Base-by-base conservation (phyloP, 768 basidiomycete genomes). In the Kwoniella dendrophila region DNA sequence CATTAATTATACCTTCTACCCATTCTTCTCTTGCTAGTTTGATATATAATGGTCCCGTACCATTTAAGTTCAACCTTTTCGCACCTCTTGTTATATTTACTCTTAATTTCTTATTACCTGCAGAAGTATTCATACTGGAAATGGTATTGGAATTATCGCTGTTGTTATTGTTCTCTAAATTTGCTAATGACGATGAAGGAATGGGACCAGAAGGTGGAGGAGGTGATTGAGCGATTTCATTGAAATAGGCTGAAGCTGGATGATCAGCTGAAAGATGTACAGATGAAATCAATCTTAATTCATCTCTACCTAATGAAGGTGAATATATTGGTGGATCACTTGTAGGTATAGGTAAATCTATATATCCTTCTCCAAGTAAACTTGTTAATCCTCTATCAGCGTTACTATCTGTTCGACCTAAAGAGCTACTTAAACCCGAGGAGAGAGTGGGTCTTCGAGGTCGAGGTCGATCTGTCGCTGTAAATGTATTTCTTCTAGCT, bases 201-300 rank as follows among this genome's bases (percentile, higher is more conserved):
- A n/a, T 18, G 22, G 49, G 41, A 3, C 38, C 53, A 27, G 49
- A 29, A 22, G 57, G 36, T 24, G 50, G 59, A 38, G 63, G 49
- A 7, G 63, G 57, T 11, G 66, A 40, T 20, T 36, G 40, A 4
- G 67, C 59, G 29, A 72, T 59, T 5, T 63, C 66, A 30, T 64
- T 64, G 43, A 75, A 75, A 63, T 66, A 70, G 16, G 69, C 62
- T 7, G 71, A 65, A 24, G 71, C 67, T 10, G 73, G 73, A 49
- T 75, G 73, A 34, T 64, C 63, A n/a, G 64, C 38, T 40, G 70
- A 66, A n/a, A 75, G 47, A 52, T 75, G 73, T 10, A 72, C 68
- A 2, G 74, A 63, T 10, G 74, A 76, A 16, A 76, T 73, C 20
- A 76, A 56, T 14, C 74, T 60, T 2, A 68, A 44, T 54, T 76